Conservation (phyloP, 2,329 filamentous ascomycete genomes). For the Colletotrichum karsti region DNA sequence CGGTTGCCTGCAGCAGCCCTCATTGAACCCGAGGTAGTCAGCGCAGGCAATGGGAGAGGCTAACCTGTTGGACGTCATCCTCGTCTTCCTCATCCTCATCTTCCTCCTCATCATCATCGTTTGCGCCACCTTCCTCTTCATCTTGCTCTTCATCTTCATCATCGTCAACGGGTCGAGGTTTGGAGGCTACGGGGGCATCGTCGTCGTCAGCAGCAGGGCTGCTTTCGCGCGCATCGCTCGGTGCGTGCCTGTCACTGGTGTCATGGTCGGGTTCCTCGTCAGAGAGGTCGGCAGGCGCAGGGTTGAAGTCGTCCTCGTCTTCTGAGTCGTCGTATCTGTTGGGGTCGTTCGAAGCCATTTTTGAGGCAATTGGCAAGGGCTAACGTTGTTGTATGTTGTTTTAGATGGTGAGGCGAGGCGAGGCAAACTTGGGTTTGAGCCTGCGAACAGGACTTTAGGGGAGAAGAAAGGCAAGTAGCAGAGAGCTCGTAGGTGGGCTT, state of each 20-base stretch:
- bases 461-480: not conserved
- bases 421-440: not conserved
- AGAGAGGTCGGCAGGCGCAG: constrained; percentile 75
- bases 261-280: constrained; percentile 70
- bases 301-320: constrained; percentile 92
- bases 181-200: constrained; percentile 35
- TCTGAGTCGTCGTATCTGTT: constrained; percentile 69
- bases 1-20: not conserved
- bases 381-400: not conserved
- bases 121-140: constrained; percentile 45
- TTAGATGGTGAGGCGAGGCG: not conserved
- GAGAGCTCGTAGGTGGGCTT: not conserved
- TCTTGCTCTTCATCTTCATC: constrained; percentile 53
- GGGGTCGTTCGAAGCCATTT: constrained; percentile 57
- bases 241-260: constrained; percentile 41
- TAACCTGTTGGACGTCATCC: constrained; percentile 73
- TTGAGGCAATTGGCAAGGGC: constrained; percentile 27
- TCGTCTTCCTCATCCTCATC: constrained; percentile 49
- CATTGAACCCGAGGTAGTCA: not conserved
- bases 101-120: constrained; percentile 45
- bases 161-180: constrained; percentile 34
- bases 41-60: constrained; percentile 16
- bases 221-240: constrained; percentile 56
- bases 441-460: not conserved
- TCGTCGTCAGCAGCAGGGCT: constrained; percentile 51